Percentiles rank a stretch among this genome's conserved stretches.
Evolutionary conservation across 1,284 basidiomycete species (phyloP).

Genomic region (Prillingera fragicola): DNA sequence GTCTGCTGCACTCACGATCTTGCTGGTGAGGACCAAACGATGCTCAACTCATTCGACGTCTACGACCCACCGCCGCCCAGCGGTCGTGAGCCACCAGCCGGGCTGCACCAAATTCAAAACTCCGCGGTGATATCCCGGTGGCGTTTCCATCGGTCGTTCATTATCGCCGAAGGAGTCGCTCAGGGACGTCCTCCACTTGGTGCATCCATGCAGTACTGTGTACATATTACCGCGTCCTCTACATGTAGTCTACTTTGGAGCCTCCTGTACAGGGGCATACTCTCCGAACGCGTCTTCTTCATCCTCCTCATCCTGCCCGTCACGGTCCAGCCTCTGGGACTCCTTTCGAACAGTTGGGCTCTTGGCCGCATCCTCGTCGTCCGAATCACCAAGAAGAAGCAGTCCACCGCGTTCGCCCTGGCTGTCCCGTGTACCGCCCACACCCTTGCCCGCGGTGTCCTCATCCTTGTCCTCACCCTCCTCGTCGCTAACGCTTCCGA

Average conservation of each 20-base stretch:
- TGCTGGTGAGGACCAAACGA: constrained; percentile 14
- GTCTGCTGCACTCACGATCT: constrained; percentile 22
- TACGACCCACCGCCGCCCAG: no score
- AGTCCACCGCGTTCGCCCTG: constrained; percentile 20
- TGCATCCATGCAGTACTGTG: not conserved
- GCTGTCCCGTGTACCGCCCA: constrained; percentile 19
- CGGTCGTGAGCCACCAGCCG: no score
- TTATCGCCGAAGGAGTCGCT: not conserved
- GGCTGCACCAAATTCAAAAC: no score
- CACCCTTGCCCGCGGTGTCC: constrained; percentile 24
- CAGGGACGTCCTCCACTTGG: no score
- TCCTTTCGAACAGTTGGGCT: not conserved
- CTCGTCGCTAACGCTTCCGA: constrained; percentile 13
- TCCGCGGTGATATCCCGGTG: not conserved
- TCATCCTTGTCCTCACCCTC: constrained; percentile 27
- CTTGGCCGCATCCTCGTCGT: constrained; percentile 4
- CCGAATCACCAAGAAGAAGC: constrained; percentile 9
- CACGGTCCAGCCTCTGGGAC: not conserved
- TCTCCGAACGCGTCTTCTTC: constrained; percentile 28
- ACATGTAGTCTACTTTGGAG: constrained; percentile 2
- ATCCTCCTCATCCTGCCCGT: constrained; percentile 10
- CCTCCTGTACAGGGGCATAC: constrained; percentile 18
- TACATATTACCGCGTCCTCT: not conserved
- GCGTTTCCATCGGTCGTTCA: not conserved
- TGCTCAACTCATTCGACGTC: no score